Evolutionary conservation across 2,329 filamentous ascomycete species (phyloP), one percentile per base, ranked within the genome.

Genomic region (Microcyclosporella mali): DNA sequence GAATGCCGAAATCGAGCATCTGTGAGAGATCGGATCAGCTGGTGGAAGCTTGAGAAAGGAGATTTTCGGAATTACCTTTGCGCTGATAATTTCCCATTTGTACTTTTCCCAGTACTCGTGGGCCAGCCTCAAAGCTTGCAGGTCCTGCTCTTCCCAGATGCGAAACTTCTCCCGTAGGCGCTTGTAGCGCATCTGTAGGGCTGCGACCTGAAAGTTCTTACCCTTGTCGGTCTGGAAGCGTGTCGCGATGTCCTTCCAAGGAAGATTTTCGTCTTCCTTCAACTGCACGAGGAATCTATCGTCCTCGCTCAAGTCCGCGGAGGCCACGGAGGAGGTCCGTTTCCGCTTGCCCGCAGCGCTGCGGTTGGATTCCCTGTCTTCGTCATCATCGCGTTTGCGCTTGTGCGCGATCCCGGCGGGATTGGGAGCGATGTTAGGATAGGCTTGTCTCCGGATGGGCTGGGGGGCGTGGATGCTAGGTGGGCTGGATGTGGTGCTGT

Each of bases 121-220:
- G 25, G 73, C 73, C 56, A 67, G 62, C 41, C 66, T 67, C 21
- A 76, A 60, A 10, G 72, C 72, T 46, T 67, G 62, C 33, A 74
- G 56, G 45, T 77, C 73, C 14, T 61, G 58, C n/a, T 74, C 71
- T 16, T 67, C 70, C 73, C 73, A 77, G 1, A 68, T 62, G 16
- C 73, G 67, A 58, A 73, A 67, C 35, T 70, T 66, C 52, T 75
- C 72, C 14, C 70, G 62, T 29, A 76, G 60, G 29, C 73, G 64
- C 56, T 74, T 75, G 51, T 72, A 67, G 15, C 72, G 70, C 73
- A 77, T 77, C 53, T 77, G 73, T 25, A 77, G 60, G 6, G 72
- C 71, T 3, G 73, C 70, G 37, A 75, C 70, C 48, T 74, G 69
- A 47, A 72, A 70, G 3, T 59, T 63, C 53, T 73, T 70, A 43